Percentiles rank a stretch among this genome's conserved stretches.
phyloP scores from a whole-genome alignment of 306 rosid genomes.

The Ochetophila trinervis region DNA sequence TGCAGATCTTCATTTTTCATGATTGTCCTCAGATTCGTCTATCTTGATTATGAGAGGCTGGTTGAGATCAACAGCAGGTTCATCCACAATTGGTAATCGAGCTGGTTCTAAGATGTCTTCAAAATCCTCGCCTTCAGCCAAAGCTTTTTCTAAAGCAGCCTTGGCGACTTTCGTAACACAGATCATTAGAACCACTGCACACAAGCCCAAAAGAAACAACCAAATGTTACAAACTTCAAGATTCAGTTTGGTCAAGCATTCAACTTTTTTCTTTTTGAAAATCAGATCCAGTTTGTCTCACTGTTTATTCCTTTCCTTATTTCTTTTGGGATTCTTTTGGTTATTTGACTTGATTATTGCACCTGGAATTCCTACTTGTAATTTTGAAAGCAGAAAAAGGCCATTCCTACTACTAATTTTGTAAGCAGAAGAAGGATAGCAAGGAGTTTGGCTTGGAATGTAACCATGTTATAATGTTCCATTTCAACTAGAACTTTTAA shows the following conservation, averaged over 20 bases:
- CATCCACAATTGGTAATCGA: conserved; percentile 40
- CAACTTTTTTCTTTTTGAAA: neutral
- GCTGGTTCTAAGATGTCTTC: conserved; percentile 35
- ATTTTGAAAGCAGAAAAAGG: too few relatives aligned
- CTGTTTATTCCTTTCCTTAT: too few relatives aligned
- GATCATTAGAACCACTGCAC: conserved; percentile 64
- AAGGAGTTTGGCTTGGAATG: too few relatives aligned
- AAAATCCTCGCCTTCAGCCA: conserved; percentile 64
- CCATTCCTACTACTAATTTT: too few relatives aligned
- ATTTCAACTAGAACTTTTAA: too few relatives aligned
- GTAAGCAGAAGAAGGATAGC: too few relatives aligned
- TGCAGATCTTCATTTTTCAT: conserved; percentile 32
- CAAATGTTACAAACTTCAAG: neutral
- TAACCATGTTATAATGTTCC: too few relatives aligned
- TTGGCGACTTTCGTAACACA: conserved; percentile 80
- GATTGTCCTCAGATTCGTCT: conserved; percentile 37
- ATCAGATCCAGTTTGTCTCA: too few relatives aligned
- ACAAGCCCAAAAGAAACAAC: conserved; percentile 25
- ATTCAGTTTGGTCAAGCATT: neutral
- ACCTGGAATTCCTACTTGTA: too few relatives aligned
- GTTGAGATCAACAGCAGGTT: conserved; percentile 47
- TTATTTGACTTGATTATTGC: too few relatives aligned
- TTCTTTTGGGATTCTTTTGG: too few relatives aligned
- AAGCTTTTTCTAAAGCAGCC: conserved; percentile 78
- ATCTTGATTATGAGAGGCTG: conserved; percentile 76